Conservation (phyloP, 2,329 filamentous ascomycete species). For the Phaeoacremonium minimum region DNA sequence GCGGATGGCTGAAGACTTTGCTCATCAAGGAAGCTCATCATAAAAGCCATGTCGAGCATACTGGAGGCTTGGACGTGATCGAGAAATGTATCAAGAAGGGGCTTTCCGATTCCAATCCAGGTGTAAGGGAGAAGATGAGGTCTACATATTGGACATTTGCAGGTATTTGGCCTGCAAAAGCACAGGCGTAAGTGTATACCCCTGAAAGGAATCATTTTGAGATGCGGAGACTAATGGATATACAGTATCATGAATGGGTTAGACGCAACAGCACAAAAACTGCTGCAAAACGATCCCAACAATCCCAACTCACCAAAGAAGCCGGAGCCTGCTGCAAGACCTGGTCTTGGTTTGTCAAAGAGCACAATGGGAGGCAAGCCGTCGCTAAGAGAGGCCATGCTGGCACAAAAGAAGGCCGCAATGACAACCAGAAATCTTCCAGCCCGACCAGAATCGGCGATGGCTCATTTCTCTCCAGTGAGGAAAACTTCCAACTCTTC, state of each 20-base stretch:
- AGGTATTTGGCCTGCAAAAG: conserved; percentile 70
- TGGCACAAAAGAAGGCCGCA: conserved; percentile 70
- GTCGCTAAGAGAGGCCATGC: conserved; percentile 76
- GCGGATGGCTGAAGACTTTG: conserved; percentile 80
- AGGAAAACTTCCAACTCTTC: conserved; percentile 35
- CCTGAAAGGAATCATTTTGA: no score
- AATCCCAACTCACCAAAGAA: conserved; percentile 71
- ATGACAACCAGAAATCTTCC: conserved; percentile 48
- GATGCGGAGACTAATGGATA: no score
- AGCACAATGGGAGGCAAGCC: conserved; percentile 58
- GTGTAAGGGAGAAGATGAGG: conserved; percentile 81
- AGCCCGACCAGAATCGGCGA: conserved; percentile 57
- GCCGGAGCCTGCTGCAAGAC: conserved; percentile 43
- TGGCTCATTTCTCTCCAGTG: conserved; percentile 56
- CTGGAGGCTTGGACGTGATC: conserved; percentile 74
- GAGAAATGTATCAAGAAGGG: conserved; percentile 89
- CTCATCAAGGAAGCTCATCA: conserved; percentile 73
- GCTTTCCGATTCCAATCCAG: conserved; percentile 83
- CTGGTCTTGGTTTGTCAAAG: conserved; percentile 58
- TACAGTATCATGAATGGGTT: conserved; percentile 71
- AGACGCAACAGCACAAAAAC: conserved; percentile 71
- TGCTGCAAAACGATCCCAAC: conserved; percentile 76
- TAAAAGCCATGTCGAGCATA: conserved; percentile 79
- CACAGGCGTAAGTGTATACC: conserved; percentile 62
- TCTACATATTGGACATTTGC: conserved; percentile 83